Evolutionary conservation across 2,329 filamentous ascomycete species (phyloP).

Genomic region (Coniosporium tulheliwenetii): DNA sequence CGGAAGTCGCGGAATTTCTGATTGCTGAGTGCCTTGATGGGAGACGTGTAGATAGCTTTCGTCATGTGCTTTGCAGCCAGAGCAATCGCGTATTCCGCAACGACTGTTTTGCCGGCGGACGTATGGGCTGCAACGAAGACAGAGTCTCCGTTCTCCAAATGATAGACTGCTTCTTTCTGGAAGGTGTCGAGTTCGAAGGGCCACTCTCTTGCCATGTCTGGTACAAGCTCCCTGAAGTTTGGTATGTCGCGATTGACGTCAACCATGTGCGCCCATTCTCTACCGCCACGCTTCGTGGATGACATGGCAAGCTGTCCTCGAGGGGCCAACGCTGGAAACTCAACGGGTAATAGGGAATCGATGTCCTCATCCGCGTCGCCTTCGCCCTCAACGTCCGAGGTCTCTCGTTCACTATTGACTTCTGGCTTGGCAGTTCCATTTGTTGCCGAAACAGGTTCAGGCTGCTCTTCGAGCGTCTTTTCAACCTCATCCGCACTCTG

Average conservation of each 20-base stretch:
- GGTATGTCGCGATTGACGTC: slow-evolving; percentile 83
- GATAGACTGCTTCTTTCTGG: slow-evolving; percentile 96
- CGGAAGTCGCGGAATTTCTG: slow-evolving; percentile 97
- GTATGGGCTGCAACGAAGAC: slow-evolving; percentile 97
- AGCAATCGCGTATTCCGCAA: slow-evolving; percentile 95
- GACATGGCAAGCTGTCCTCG: slow-evolving; percentile 60
- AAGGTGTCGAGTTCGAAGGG: slow-evolving; percentile 96
- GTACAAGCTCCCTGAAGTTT: slow-evolving; percentile 88
- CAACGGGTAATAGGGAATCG: slow-evolving; percentile 74
- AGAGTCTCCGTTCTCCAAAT: slow-evolving; percentile 89
- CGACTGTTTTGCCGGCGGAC: slow-evolving; percentile 93
- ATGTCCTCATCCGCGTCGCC: slow-evolving; percentile 45
- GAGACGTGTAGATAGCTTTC: slow-evolving; percentile 96
- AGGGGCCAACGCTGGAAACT: slow-evolving; percentile 83
- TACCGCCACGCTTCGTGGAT: slow-evolving; percentile 56
- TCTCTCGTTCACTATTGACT: slow-evolving; percentile 27
- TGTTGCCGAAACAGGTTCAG: slow-evolving; percentile 13
- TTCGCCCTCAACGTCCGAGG: slow-evolving; percentile 17
- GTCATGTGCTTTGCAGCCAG: slow-evolving; percentile 98
- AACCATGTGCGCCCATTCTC: slow-evolving; percentile 97
- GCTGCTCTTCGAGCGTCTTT: slow-evolving; percentile 39
- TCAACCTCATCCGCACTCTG: slow-evolving; percentile 57
- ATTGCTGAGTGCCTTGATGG: slow-evolving; percentile 95
- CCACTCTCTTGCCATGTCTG: slow-evolving; percentile 92
- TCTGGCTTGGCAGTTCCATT: slow-evolving; percentile 12